Base-by-base conservation (phyloP, 78 protist species). In the Pelomyxa schiedti region DNA sequence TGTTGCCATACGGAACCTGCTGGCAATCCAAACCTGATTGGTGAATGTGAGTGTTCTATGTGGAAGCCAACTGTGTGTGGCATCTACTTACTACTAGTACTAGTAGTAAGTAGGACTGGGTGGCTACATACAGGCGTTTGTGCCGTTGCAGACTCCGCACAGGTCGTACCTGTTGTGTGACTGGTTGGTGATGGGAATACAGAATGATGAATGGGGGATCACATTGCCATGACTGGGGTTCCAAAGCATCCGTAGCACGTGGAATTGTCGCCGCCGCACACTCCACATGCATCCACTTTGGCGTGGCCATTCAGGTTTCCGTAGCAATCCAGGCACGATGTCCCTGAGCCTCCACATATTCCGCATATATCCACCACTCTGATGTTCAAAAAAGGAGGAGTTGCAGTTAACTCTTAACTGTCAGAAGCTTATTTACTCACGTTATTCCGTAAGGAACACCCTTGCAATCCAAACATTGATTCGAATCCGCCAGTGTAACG, bases 141-240 rank as follows among this genome's bases (percentile, higher is more conserved):
- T 66, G 1, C 92, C 92, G 22, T 77, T 79, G 69, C 86, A 80
- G 7, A 80, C 75, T 22, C 86, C 86, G 58, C 58, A 47, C 32
- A 47, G 58, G 58, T 47, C 58, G 58, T 16, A 16, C 58, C 16
- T 16, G 58, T 16, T 16, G n/a, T n/a, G n/a, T n/a, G n/a, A n/a
- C n/a, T n/a, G n/a, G n/a, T n/a, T n/a, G n/a, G n/a, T n/a, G n/a
- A n/a, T n/a, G n/a, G n/a, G n/a, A n/a, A n/a, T n/a, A n/a, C n/a
- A n/a, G n/a, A n/a, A n/a, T n/a, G n/a, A n/a, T n/a, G n/a, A n/a
- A n/a, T n/a, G n/a, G n/a, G n/a, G n/a, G n/a, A n/a, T n/a, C n/a
- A n/a, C 58, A 47, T 47, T 16, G 58, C 32, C 58, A 47, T 16
- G 32, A 16, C 16, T 16, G 16, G 58, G 32, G 32, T 47, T 16